A percentile compares a stretch with the other conserved stretches of the same genome.
Conservation (phyloP, 768 basidiomycete species). For the Tylopilus vinaceipallidus region DNA sequence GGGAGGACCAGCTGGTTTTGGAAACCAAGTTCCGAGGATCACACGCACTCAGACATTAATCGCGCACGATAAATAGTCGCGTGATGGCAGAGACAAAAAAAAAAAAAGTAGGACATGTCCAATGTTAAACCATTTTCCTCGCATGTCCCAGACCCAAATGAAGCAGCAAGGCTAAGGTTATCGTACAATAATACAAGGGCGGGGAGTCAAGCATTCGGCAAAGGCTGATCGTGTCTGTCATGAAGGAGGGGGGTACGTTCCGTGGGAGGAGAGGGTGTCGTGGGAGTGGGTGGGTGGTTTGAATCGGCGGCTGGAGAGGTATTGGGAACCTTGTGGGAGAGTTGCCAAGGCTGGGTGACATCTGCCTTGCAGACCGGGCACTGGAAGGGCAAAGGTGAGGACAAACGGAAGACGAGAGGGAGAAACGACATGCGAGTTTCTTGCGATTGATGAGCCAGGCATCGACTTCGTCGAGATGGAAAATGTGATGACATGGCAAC, state of each 20-base stretch:
- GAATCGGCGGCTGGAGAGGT: slow-evolving; percentile 1
- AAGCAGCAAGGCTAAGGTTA: slow-evolving; percentile 11
- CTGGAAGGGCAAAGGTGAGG: slow-evolving; percentile 37
- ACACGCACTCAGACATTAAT: slow-evolving; percentile 17
- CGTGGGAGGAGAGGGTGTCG: slow-evolving; percentile 19
- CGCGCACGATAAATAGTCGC: slow-evolving; percentile 17
- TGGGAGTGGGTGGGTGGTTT: slow-evolving; percentile 6
- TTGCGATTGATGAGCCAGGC: slow-evolving; percentile 91
- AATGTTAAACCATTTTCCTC: not conserved
- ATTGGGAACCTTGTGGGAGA: slow-evolving; percentile 13
- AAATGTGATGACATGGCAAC: slow-evolving; percentile 92
- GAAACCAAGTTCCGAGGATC: slow-evolving; percentile 5
- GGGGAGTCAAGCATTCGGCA: slow-evolving; percentile 10
- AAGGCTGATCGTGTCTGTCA: slow-evolving; percentile 13
- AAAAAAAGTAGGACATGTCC: slow-evolving; percentile 11
- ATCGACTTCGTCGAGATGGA: slow-evolving; percentile 89
- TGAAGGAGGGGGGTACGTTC: slow-evolving; percentile 36
- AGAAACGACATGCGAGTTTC: slow-evolving; percentile 68
- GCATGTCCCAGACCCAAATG: not conserved
- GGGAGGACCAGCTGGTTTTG: slow-evolving; percentile 8
- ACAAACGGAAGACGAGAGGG: not conserved
- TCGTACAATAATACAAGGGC: slow-evolving; percentile 27
- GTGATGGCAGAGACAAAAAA: slow-evolving; percentile 1
- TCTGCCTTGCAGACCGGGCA: slow-evolving; percentile 93
- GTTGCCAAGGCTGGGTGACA: slow-evolving; percentile 63